Evolutionary conservation across 345 rosid species (phyloP).

Genomic region (Citrus medica): DNA sequence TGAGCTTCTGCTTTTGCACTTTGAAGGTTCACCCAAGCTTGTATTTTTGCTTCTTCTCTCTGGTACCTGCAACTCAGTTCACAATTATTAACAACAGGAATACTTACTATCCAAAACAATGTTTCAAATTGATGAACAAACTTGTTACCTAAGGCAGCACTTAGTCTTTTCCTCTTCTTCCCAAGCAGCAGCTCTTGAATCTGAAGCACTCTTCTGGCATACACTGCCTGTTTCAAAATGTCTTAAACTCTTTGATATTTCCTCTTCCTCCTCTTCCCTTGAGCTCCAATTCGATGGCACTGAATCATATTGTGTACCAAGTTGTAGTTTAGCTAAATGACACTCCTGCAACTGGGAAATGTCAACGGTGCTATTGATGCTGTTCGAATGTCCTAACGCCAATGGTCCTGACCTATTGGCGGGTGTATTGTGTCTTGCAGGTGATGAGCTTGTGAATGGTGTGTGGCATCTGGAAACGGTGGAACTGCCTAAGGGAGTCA

Average conservation of each 20-base stretch:
- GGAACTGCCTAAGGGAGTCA: constrained; percentile 88
- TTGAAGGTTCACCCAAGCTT: constrained; percentile 94
- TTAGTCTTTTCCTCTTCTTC: constrained; percentile 81
- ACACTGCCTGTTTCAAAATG: constrained; percentile 61
- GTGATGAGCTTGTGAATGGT: constrained; percentile 65
- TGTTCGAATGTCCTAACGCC: constrained; percentile 28
- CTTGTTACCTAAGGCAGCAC: constrained; percentile 68
- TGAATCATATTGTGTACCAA: constrained; percentile 58
- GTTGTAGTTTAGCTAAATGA: constrained; percentile 69
- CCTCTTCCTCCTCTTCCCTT: constrained; percentile 89
- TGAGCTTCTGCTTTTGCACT: constrained; percentile 97
- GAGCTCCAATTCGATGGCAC: constrained; percentile 80
- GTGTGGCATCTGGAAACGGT: constrained; percentile 81
- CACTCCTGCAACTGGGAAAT: constrained; percentile 63
- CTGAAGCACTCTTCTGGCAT: constrained; percentile 45
- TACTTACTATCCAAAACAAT: not conserved
- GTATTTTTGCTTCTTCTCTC: constrained; percentile 92
- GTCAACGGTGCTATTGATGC: constrained; percentile 43
- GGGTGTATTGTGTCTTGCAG: constrained; percentile 93
- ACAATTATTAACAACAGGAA: not conserved
- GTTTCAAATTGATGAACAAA: not conserved
- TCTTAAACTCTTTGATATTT: constrained; percentile 79
- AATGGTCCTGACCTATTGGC: constrained; percentile 84
- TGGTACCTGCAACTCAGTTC: constrained; percentile 51
- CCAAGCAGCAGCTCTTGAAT: constrained; percentile 66